phyloP scores from a whole-genome alignment of 2,329 filamentous ascomycete genomes.

The Cladosporium sp. region DNA sequence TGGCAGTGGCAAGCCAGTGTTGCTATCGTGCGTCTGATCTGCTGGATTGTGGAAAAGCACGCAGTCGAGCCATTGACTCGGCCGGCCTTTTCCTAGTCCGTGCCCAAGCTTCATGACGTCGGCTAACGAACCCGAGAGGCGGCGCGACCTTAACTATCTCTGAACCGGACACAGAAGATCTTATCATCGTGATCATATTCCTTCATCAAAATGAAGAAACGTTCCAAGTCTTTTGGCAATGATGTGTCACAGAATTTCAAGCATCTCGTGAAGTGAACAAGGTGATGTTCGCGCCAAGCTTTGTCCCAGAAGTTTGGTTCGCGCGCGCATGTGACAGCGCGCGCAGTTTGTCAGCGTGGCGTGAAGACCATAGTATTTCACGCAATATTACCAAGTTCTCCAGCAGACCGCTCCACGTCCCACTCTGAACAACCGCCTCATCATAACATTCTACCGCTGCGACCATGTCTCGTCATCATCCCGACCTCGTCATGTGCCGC shows the following conservation, averaged over 20 bases:
- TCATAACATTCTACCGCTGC: not conserved
- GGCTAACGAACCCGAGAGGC: not conserved
- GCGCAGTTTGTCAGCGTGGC: conserved; percentile 9
- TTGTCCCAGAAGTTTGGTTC: not conserved
- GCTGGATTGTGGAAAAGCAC: too few species aligned
- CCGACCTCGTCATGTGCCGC: conserved; percentile 99
- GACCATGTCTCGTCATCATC: conserved; percentile 87
- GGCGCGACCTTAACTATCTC: not conserved
- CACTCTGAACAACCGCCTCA: not conserved
- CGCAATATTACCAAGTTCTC: not conserved
- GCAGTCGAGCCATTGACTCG: not conserved
- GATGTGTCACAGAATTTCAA: too few species aligned
- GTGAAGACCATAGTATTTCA: not conserved
- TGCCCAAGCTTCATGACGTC: conserved; percentile 9
- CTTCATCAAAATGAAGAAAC: too few species aligned
- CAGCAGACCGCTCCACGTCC: not conserved
- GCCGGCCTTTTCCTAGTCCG: conserved; percentile 5
- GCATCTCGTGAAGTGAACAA: not conserved
- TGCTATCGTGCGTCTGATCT: too few species aligned
- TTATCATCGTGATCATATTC: too few species aligned
- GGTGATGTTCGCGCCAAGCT: not conserved
- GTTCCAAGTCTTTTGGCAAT: too few species aligned
- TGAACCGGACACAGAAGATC: not conserved
- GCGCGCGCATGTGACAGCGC: not conserved
- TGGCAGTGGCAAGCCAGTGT: conserved; percentile 10